Evolutionary conservation across 2,329 filamentous ascomycete genomes (phyloP).

Genomic region (Fusarium pseudocircinatum): DNA sequence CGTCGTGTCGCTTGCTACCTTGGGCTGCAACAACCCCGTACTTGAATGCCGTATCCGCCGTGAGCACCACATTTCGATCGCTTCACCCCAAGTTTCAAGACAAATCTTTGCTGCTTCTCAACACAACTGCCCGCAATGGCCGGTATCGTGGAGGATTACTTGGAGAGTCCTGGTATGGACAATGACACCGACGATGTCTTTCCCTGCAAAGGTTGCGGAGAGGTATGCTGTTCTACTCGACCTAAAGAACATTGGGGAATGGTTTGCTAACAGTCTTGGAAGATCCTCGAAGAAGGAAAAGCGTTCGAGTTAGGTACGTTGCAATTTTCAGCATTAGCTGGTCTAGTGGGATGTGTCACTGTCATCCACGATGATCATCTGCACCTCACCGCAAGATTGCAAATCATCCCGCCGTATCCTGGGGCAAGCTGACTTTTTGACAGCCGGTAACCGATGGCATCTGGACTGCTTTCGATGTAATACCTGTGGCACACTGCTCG

Average conservation of each 20-base stretch:
- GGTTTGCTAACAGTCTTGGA: slow-evolving; percentile 30
- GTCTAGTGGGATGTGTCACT: neutral
- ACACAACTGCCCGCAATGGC: slow-evolving; percentile 51
- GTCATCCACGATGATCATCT: neutral
- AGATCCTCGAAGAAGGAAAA: slow-evolving; percentile 99
- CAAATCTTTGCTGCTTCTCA: slow-evolving; percentile 5
- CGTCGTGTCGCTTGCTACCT: slow-evolving; percentile 33
- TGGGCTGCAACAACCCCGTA: slow-evolving; percentile 30
- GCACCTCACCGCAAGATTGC: slow-evolving; percentile 22
- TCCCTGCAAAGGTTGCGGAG: slow-evolving; percentile 92
- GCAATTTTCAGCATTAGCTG: neutral
- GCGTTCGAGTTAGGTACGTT: slow-evolving; percentile 92
- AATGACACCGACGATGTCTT: slow-evolving; percentile 84
- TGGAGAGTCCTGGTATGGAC: slow-evolving; percentile 72
- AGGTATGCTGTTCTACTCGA: slow-evolving; percentile 64
- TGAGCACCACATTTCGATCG: slow-evolving; percentile 22
- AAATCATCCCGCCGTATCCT: neutral
- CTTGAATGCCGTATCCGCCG: slow-evolving; percentile 29
- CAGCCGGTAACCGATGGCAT: slow-evolving; percentile 97
- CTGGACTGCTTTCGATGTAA: slow-evolving; percentile 99
- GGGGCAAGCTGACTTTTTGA: slow-evolving; percentile 42
- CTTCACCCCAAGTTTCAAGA: slow-evolving; percentile 14
- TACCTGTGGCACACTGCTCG: slow-evolving; percentile 92
- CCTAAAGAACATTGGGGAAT: neutral
- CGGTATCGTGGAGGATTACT: slow-evolving; percentile 67